phyloP scores from a whole-genome alignment of 2,329 filamentous ascomycete genomes.

The Apiospora aurea region DNA sequence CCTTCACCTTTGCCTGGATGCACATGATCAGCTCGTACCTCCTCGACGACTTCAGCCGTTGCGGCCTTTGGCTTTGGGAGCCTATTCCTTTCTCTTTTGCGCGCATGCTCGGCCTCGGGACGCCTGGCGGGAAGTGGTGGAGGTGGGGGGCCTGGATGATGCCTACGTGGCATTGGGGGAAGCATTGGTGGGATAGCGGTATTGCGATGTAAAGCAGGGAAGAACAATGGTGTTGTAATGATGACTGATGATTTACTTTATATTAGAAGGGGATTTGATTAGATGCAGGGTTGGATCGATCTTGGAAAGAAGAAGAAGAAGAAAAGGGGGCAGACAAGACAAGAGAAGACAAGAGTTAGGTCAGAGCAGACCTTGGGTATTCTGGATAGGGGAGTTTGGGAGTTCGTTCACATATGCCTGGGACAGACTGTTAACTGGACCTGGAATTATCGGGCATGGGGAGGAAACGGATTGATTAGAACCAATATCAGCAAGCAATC shows the following conservation, averaged over 20 bases:
- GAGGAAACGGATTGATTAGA: neutral
- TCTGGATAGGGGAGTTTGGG: neutral
- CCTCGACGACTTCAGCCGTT: constrained; percentile 77
- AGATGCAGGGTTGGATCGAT: neutral
- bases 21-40: constrained; percentile 69
- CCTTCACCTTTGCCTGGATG: constrained; percentile 72
- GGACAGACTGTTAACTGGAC: neutral
- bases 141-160: constrained; percentile 67
- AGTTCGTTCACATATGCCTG: neutral
- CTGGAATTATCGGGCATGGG: neutral
- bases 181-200: constrained; percentile 66
- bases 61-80: constrained; percentile 82
- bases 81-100: constrained; percentile 79
- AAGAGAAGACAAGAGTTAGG: neutral
- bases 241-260: neutral
- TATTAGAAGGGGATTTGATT: neutral
- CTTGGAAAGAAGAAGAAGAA: neutral
- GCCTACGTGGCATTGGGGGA: constrained; percentile 63
- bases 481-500: neutral
- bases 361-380: neutral
- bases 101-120: constrained; percentile 70
- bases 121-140: constrained; percentile 68
- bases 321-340: neutral
- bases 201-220: constrained; percentile 40
- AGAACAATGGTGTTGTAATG: neutral